These are phyloP conservation scores for Linderniella brevidens DNA, from an alignment of 257 asterid genomes.

Conservation along the genomic window DNA sequence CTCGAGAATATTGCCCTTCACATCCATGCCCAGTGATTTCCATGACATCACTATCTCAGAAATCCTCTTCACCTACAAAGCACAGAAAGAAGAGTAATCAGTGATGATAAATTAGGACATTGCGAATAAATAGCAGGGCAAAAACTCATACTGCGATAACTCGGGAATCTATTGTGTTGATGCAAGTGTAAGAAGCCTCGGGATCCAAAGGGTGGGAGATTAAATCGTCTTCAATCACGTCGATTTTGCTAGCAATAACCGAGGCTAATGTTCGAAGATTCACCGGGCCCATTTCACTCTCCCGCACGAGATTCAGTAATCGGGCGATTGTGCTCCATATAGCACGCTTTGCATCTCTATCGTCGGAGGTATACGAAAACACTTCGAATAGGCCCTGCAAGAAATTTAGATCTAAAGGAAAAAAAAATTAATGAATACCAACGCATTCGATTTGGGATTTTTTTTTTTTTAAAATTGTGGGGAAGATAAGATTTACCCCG, in stretches of 20 bases:
- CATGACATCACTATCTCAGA: conserved; percentile 34
- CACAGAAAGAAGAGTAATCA: conserved; percentile 26
- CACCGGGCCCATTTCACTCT: conserved; percentile 28
- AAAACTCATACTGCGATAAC: conserved; percentile 29
- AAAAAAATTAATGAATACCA: conserved; percentile 11
- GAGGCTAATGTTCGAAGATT: conserved; percentile 32
- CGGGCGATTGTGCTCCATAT: conserved; percentile 66
- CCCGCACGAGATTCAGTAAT: conserved; percentile 25
- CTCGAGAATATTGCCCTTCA: conserved; percentile 12
- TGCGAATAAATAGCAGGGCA: conserved; percentile 25
- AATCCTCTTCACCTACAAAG: conserved; percentile 38
- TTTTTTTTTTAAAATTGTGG: not conserved
- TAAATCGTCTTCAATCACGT: conserved; percentile 55
- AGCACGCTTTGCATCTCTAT: conserved; percentile 54
- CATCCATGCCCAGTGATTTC: conserved; percentile 30
- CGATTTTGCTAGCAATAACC: conserved; percentile 36
- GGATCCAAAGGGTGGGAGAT: conserved; percentile 22
- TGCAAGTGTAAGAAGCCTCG: conserved; percentile 13
- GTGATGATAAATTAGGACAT: conserved; percentile 1
- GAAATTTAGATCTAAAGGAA: conserved; percentile 39
- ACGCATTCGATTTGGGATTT: conserved; percentile 1
- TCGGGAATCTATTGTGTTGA: conserved; percentile 19
- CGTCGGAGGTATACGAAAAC: conserved; percentile 54
- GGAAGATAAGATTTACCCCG: conserved; percentile 28
- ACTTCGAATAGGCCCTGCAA: conserved; percentile 58